phyloP scores from a whole-genome alignment of 257 asterid genomes.

The Eustoma russellianum region DNA sequence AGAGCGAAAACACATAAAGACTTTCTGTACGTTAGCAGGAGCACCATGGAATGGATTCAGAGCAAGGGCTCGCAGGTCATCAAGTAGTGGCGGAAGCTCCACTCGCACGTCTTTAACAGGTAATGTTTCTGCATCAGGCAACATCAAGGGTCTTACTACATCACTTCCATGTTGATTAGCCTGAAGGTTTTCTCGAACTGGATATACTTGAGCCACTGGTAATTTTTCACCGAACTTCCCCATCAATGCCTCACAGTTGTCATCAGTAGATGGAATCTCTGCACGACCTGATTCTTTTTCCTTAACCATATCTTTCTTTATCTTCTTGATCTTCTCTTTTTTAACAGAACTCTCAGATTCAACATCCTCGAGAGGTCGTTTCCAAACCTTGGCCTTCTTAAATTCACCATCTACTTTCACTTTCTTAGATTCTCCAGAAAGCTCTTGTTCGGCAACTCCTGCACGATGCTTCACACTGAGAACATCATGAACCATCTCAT shows the following conservation, averaged over 20 bases:
- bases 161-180: constrained; percentile 17
- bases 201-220: constrained; percentile 14
- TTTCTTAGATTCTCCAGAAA: constrained; percentile 23
- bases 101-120: constrained; percentile 13
- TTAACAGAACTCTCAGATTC: constrained; percentile 27
- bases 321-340: constrained; percentile 52
- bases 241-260: constrained; percentile 14
- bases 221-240: constrained; percentile 19
- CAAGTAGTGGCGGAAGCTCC: constrained; percentile 35
- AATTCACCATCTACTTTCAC: constrained; percentile 25
- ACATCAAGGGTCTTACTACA: constrained; percentile 2
- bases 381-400: constrained; percentile 44
- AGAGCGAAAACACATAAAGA: constrained; percentile 60
- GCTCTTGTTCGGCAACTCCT: constrained; percentile 10
- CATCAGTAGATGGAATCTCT: constrained; percentile 25
- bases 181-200: constrained; percentile 16
- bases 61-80: constrained; percentile 60
- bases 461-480: constrained; percentile 11
- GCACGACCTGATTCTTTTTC: constrained; percentile 17
- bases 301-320: constrained; percentile 27
- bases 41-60: constrained; percentile 55
- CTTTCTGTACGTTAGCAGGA: constrained; percentile 22
- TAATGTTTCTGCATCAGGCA: constrained; percentile 23
- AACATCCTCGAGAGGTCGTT: constrained; percentile 41
- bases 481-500: constrained; percentile 12